Evolutionary conservation across 371 early-diverging fungal genomes (phyloP).

Genomic region (Choanephora cucurbitarum): DNA sequence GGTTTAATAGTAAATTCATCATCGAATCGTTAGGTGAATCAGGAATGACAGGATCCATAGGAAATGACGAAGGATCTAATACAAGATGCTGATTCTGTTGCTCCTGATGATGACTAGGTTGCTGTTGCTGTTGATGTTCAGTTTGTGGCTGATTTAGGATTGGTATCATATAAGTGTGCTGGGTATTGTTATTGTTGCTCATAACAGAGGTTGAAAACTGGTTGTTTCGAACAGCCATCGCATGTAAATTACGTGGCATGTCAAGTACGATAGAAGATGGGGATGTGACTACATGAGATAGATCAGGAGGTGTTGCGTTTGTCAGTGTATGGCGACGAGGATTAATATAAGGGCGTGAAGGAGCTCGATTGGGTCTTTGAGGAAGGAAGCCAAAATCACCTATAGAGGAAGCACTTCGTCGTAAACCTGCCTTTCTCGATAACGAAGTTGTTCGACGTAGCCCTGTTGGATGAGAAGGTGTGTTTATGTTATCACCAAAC

Average conservation of each 20-base stretch:
- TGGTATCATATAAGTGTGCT: constrained; percentile 25
- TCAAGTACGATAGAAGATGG: background rate
- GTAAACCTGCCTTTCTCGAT: constrained; percentile 17
- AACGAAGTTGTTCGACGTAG: constrained; percentile 19
- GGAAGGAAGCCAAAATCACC: constrained; percentile 24
- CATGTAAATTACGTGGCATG: constrained; percentile 23
- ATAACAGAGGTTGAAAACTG: constrained; percentile 24
- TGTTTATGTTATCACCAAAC: constrained; percentile 2
- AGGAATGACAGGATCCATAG: constrained; percentile 43
- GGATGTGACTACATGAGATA: constrained; percentile 5
- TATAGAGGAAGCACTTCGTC: constrained; percentile 25
- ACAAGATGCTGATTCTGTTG: constrained; percentile 20
- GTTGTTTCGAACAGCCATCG: constrained; percentile 22
- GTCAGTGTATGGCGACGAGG: constrained; percentile 26
- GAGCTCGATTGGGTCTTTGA: constrained; percentile 14
- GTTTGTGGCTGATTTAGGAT: constrained; percentile 24
- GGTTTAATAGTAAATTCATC: constrained; percentile 42
- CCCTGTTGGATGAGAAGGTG: constrained; percentile 1
- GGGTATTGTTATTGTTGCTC: constrained; percentile 21
- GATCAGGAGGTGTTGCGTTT: constrained; percentile 20
- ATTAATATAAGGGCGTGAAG: constrained; percentile 18
- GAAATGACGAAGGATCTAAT: constrained; percentile 30
- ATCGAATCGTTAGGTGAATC: constrained; percentile 39
- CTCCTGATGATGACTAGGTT: constrained; percentile 11
- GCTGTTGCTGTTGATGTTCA: constrained; percentile 10